A percentile compares a stretch with the other conserved stretches of the same genome.
Evolutionary conservation across 345 rosid species (phyloP).

Genomic region (Gossypium longicalyx): DNA sequence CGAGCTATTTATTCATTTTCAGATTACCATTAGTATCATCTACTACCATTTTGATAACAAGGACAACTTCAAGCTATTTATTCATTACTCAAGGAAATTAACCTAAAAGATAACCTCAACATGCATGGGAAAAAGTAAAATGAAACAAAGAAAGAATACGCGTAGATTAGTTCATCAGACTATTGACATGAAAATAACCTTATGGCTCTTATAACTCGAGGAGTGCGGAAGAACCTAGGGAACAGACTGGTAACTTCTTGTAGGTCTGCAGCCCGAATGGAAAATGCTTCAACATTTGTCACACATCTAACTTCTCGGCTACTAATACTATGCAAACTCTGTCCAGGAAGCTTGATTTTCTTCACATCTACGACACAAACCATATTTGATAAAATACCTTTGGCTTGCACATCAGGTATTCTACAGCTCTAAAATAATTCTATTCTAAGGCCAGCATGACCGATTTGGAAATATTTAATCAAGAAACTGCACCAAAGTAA

Average conservation of each 20-base stretch:
- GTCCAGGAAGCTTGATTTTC: constrained; percentile 41
- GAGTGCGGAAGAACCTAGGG: constrained; percentile 54
- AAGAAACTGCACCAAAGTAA: background rate
- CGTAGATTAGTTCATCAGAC: background rate
- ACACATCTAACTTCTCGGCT: constrained; percentile 57
- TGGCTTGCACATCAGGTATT: constrained; percentile 10
- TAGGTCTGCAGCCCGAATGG: constrained; percentile 68
- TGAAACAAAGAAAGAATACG: background rate
- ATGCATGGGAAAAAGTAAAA: background rate
- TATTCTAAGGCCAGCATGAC: background rate
- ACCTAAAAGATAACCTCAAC: background rate
- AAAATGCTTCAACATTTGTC: constrained; percentile 83
- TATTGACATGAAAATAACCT: background rate
- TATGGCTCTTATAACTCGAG: constrained; percentile 57
- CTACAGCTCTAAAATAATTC: background rate
- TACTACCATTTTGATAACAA: no score
- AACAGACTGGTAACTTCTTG: constrained; percentile 77
- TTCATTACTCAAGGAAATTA: background rate
- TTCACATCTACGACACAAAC: constrained; percentile 44
- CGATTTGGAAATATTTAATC: background rate
- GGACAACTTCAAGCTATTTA: no score
- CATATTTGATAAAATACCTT: background rate
- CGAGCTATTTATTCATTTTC: no score
- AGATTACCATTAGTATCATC: no score
- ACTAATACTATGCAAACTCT: constrained; percentile 33